These are phyloP conservation scores for Mycena haematopus DNA, from an alignment of 768 basidiomycete genomes.

Conservation along the genomic window DNA sequence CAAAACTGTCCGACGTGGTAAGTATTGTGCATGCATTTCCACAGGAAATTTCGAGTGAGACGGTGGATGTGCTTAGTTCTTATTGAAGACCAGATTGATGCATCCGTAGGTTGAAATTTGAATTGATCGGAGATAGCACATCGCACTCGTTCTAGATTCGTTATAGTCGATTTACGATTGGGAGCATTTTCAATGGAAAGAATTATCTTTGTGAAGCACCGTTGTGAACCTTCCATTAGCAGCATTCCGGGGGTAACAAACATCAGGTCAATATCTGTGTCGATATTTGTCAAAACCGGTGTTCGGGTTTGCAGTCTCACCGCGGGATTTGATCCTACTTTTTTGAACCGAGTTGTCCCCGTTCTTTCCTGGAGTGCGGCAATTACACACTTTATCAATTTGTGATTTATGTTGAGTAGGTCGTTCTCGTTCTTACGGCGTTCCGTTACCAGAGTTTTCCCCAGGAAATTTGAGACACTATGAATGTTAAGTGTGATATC, in stretches of 20 bases:
- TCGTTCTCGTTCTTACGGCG: not conserved
- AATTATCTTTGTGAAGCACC: constrained; percentile 7
- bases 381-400: not conserved
- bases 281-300: not conserved
- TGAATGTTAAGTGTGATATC: not conserved
- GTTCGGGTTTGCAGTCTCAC: not conserved
- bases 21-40: constrained; percentile 7
- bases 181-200: not conserved
- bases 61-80: not conserved
- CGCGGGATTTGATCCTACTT: not conserved
- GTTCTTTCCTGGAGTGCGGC: constrained; percentile 3
- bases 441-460: not conserved
- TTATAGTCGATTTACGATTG: not conserved
- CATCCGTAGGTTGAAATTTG: constrained; percentile 1
- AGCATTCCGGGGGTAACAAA: constrained; percentile 1
- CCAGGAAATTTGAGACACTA: not conserved
- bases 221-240: not conserved
- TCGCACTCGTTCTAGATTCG: constrained; percentile 7
- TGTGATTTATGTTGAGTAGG: not conserved
- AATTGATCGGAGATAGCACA: not conserved
- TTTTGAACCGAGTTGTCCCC: not conserved
- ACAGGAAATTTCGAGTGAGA: constrained; percentile 9
- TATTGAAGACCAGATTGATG: constrained; percentile 10
- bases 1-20: constrained; percentile 26
- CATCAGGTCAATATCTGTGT: not conserved